Percentiles rank a stretch among this genome's conserved stretches.
phyloP scores from a whole-genome alignment of 2,329 filamentous ascomycete species.

The Plectosphaerella plurivora region DNA sequence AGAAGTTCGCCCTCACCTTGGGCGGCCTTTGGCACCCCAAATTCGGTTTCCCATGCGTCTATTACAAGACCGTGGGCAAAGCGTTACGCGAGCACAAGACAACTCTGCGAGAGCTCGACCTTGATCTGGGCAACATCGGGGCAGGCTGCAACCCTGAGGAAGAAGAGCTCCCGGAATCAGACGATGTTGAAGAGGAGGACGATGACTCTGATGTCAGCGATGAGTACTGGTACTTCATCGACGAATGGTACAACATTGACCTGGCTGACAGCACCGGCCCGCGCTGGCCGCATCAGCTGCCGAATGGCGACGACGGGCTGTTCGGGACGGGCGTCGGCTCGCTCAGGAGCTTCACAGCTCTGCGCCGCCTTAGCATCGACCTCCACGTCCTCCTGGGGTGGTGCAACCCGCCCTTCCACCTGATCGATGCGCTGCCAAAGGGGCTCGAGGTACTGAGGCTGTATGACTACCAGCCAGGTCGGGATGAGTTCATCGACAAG shows the following conservation, averaged over 20 bases:
- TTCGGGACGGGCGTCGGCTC: conserved; percentile 6
- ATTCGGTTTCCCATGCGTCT: neutral
- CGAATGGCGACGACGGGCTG: neutral
- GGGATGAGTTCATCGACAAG: neutral
- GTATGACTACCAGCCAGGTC: conserved; percentile 7
- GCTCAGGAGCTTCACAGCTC: conserved; percentile 4
- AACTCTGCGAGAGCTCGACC: conserved; percentile 4
- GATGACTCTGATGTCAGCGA: neutral
- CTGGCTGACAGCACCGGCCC: neutral
- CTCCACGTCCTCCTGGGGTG: neutral
- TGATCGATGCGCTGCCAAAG: conserved; percentile 9
- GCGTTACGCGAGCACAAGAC: conserved; percentile 4
- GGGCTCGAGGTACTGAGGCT: conserved; percentile 9
- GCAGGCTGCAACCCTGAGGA: no score
- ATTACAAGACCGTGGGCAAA: conserved; percentile 6
- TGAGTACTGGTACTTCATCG: conserved; percentile 17
- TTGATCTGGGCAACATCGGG: conserved; percentile 1
- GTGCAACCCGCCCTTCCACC: conserved; percentile 1
- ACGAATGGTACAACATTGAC: neutral
- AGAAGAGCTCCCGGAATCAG: no score
- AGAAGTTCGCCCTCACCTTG: conserved; percentile 2
- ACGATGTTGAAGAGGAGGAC: conserved; percentile 8
- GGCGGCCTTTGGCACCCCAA: neutral
- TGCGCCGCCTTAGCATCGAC: conserved; percentile 4
- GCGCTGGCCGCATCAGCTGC: neutral